Evolutionary conservation across 208 protist genomes (phyloP), one percentile per base, ranked within the genome.

Genomic region (Acanthamoeba royreba): DNA sequence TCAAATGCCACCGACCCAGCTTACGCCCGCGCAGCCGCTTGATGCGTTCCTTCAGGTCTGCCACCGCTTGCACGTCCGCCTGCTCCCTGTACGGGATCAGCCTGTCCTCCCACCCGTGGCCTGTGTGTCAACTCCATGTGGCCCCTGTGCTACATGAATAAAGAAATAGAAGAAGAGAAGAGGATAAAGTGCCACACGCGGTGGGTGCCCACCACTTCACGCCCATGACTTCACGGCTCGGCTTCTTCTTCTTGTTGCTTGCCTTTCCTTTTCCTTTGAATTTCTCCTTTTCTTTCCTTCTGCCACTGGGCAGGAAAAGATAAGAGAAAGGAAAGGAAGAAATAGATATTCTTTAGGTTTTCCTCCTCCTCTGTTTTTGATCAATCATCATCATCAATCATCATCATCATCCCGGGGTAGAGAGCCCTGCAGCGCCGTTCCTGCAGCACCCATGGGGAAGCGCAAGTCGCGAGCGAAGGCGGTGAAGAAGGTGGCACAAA

Each of bases 361-460:
- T n/a, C n/a, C n/a, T n/a, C n/a, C n/a, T n/a, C n/a, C n/a, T n/a
- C n/a, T n/a, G n/a, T n/a, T n/a, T n/a, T n/a, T n/a, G n/a, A n/a
- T n/a, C n/a, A n/a, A n/a, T n/a, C n/a, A n/a, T n/a, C n/a, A n/a
- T n/a, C n/a, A n/a, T n/a, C n/a, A n/a, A n/a, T n/a, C n/a, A n/a
- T n/a, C n/a, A n/a, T n/a, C n/a, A n/a, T n/a, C n/a, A n/a, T n/a
- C n/a, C n/a, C n/a, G n/a, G n/a, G n/a, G n/a, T n/a, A n/a, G n/a
- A n/a, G n/a, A n/a, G n/a, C n/a, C n/a, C n/a, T n/a, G n/a, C n/a
- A n/a, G n/a, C n/a, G n/a, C n/a, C n/a, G n/a, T n/a, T n/a, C n/a
- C n/a, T n/a, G n/a, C n/a, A n/a, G n/a, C n/a, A n/a, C n/a, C n/a
- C 8, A 96, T 96, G 96, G 96, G 96, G 17, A 97, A 96, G 91